Conservation (phyloP, 148 eudicot species). For the Selenicereus undatus region DNA sequence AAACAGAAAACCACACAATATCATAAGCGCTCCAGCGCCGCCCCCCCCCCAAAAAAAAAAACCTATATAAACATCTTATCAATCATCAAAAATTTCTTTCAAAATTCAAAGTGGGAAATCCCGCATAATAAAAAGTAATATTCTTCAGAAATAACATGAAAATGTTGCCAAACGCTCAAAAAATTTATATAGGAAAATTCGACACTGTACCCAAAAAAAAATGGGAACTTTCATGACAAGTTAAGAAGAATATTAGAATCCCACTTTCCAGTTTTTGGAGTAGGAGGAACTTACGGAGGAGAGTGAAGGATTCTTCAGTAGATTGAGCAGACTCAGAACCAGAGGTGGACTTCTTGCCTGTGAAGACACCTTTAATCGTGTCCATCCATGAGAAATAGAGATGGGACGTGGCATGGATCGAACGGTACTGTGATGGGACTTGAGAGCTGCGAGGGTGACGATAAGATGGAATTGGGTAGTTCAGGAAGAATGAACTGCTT, state of each 20-base stretch:
- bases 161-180: not conserved
- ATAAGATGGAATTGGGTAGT: not conserved
- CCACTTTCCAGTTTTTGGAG: not conserved
- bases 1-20: not conserved
- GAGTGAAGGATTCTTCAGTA: constrained; percentile 43
- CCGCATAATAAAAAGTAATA: not conserved
- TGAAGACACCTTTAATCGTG: constrained; percentile 65
- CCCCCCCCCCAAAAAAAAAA: not conserved
- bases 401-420: constrained; percentile 47
- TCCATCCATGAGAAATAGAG: constrained; percentile 59
- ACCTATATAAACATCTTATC: not conserved
- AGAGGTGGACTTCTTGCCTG: constrained; percentile 43
- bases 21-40: not conserved
- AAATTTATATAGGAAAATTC: not conserved
- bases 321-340: constrained; percentile 25
- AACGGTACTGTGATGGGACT: constrained; percentile 37
- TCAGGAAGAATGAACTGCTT: constrained; percentile 15
- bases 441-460: constrained; percentile 24
- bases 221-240: too few species aligned
- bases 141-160: not conserved
- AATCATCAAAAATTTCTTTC: not conserved
- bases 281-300: constrained; percentile 38
- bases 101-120: not conserved
- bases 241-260: not conserved
- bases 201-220: not conserved